phyloP scores from a whole-genome alignment of 2,329 filamentous ascomycete genomes.

The Blastomyces silverae region DNA sequence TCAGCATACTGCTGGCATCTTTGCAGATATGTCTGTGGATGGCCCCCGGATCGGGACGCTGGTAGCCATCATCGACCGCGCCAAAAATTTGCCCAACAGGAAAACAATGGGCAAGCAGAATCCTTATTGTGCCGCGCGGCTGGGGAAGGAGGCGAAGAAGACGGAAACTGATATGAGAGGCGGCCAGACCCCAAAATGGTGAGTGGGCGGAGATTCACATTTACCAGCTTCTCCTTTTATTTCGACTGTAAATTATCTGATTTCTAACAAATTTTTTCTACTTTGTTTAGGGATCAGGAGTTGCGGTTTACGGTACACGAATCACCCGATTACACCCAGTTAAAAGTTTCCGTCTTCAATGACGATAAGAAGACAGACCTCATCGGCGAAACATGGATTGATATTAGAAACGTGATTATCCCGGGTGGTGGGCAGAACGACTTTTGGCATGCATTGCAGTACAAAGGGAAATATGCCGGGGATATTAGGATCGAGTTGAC shows the following conservation, averaged over 20 bases:
- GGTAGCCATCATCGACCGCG: conserved; percentile 84
- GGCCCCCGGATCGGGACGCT: conserved; percentile 90
- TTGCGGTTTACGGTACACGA: conserved; percentile 94
- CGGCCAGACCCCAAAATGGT: conserved; percentile 95
- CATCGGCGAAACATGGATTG: conserved; percentile 90
- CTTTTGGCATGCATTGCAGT: conserved; percentile 81
- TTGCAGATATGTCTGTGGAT: conserved; percentile 86
- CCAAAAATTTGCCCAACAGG: conserved; percentile 92
- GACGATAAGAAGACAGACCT: conserved; percentile 97
- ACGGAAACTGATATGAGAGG: conserved; percentile 89
- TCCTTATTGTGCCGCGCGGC: conserved; percentile 85
- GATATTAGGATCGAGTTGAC: conserved; percentile 94
- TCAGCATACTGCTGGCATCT: conserved; percentile 85
- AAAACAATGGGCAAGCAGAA: conserved; percentile 99
- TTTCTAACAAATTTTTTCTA: conserved; percentile 7
- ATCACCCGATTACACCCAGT: conserved; percentile 88
- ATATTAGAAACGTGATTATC: conserved; percentile 71
- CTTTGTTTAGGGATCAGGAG: conserved; percentile 76
- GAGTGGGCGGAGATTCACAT: conserved; percentile 32
- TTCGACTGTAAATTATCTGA: neutral
- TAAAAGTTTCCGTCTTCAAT: conserved; percentile 95
- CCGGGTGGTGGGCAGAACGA: conserved; percentile 89
- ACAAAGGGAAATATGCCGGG: conserved; percentile 89
- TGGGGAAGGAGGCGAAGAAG: conserved; percentile 97
- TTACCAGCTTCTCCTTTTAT: conserved; percentile 19